Base-by-base conservation (phyloP, 495 filamentous ascomycete species). In the Podospora sp. region DNA sequence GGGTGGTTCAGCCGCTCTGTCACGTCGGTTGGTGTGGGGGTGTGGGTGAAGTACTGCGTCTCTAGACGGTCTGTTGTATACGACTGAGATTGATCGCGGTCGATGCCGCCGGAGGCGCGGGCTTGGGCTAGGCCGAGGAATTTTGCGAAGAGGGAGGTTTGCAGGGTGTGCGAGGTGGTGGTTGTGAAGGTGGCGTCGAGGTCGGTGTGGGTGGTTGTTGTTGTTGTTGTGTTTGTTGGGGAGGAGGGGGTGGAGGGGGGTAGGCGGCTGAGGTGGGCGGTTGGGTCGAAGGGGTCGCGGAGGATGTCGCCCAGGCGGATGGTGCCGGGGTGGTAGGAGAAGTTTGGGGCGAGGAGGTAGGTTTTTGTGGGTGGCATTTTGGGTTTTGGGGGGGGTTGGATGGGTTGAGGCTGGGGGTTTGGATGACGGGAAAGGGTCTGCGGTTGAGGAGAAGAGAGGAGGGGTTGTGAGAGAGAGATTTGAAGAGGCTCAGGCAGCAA, bases 261-360 rank as follows among this genome's bases (percentile, higher is more conserved):
- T 18, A 62, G 35, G 40, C 60, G 24, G 35, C 60, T 62, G 35
- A 62, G 60, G 35, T 33, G 40, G 25, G 22, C 22, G 18, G 33
- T 62, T n/a, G 60, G 60, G 60, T 62, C 60, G 40, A 4, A n/a
- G n/a, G 60, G 60, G 60, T 62, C 35, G 1, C 8, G 35, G 35
- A 62, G 25, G 60, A 62, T 62, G 40, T 49, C 29, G 40, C 60
- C 60, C 4, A 62, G n/a, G 60, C 60, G 50, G 40, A 62, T 62
- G 6, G 60, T 62, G 60, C 50, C 20, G 60, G 60, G 60, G 60
- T 50, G 60, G 40, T 62, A 62, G 35, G 60, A 50, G 60, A 62
- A 62, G 60, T 62, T 62, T 3, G 60, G 60, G 9, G 60, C 60
- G 35, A 51, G 40, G 40, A 62, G 18, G 36, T 49, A 62, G n/a